Base-by-base conservation (phyloP, 2,329 filamentous ascomycete genomes). In the Sporothrix phasma region DNA sequence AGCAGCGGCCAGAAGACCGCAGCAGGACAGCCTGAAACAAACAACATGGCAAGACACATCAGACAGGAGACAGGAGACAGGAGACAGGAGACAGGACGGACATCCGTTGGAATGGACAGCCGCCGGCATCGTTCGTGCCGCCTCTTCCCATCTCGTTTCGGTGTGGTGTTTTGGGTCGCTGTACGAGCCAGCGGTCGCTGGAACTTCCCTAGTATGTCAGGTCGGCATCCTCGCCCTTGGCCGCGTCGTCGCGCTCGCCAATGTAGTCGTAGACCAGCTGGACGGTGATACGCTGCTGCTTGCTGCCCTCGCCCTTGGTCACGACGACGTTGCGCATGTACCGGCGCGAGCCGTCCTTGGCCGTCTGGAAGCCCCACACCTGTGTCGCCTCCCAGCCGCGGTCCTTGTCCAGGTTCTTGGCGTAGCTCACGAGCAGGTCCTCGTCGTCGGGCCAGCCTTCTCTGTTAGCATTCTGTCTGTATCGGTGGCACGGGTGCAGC, bases 361-460 rank as follows among this genome's bases (percentile, higher is more conserved):
- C 49, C 34, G 61, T 62, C 78, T 85, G 78, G 72, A 86, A 86
- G 1, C 84, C 84, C 84, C 84, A 86, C 66, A 83, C 73, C 79
- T 86, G 83, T 13, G 72, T 74, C 6, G 81, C 83, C 24, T 76
- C 76, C 84, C 84, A 86, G 10, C 79, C 82, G 37, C 72, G 75
- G 13, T 78, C 81, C 24, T 72, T 75, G 65, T 80, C 79, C 49
- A 76, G 65, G 71, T 76, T 84, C 74, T 79, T 75, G 58, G 91
- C 82, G 47, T 81, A 76, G 69, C 85, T 89, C 69, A 87, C 82
- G 68, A 95, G 77, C 71, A 85, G 81, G 68, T 85, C 82, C 66
- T 80, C 79, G 72, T 86, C 86, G 46, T 81, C 80, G 41, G 82
- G 81, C 63, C 76, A 80, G 26, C 75, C 49, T 62, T 10, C 7